A percentile compares a stretch with the other conserved stretches of the same genome.
Conservation (phyloP, 129 eudicot species). For the Smallanthus sonchifolius region DNA sequence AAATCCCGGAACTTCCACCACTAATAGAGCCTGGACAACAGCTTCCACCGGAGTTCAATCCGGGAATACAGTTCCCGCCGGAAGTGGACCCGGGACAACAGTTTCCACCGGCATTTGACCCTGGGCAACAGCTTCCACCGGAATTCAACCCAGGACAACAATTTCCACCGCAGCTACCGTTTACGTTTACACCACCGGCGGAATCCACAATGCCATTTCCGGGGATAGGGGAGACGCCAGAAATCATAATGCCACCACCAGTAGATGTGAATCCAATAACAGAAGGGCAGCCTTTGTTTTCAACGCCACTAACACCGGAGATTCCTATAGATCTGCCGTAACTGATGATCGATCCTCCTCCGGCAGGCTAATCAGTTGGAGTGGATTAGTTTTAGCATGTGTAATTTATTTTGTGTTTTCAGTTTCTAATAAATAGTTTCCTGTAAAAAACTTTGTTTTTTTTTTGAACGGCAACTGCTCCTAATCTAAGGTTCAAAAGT, state of each 20-base stretch:
- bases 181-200: slow-evolving; percentile 18
- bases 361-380: slow-evolving; percentile 8
- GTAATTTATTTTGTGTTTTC: background rate
- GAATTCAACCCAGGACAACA: slow-evolving; percentile 18
- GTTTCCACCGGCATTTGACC: background rate
- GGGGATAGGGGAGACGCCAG: slow-evolving; percentile 20
- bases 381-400: background rate
- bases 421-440: background rate
- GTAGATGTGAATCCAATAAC: slow-evolving; percentile 16
- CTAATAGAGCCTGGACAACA: slow-evolving; percentile 11
- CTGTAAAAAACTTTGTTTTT: background rate
- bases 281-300: slow-evolving; percentile 6
- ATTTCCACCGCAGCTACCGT: slow-evolving; percentile 19
- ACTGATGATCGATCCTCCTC: slow-evolving; percentile 1
- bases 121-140: slow-evolving; percentile 15
- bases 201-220: slow-evolving; percentile 20
- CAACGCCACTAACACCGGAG: slow-evolving; percentile 12
- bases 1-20: slow-evolving; percentile 9
- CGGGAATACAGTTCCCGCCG: slow-evolving; percentile 18
- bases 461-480: too few species aligned
- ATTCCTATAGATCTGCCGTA: slow-evolving; percentile 8
- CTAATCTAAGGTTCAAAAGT: too few species aligned
- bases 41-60: slow-evolving; percentile 14
- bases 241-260: slow-evolving; percentile 25
- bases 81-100: slow-evolving; percentile 7